Conservation (phyloP, 495 filamentous ascomycete species). For the Paragyromitra xinjiangensis region DNA sequence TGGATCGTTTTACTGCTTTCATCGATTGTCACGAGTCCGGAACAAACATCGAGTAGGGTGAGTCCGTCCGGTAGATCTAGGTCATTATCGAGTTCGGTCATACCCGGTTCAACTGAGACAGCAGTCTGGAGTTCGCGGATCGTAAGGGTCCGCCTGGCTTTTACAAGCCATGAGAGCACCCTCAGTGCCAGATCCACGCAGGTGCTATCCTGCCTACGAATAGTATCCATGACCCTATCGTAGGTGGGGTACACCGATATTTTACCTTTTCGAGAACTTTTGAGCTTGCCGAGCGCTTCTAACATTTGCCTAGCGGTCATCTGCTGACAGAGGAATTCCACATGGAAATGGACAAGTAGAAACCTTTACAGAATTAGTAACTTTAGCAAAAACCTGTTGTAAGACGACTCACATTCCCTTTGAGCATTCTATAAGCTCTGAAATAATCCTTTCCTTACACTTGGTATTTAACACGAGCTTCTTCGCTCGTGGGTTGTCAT, state of each 20-base stretch:
- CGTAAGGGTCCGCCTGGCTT: constrained; percentile 7
- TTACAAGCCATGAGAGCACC: constrained; percentile 17
- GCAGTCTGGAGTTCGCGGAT: constrained; percentile 9
- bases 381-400: not conserved
- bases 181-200: not conserved
- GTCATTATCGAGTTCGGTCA: constrained; percentile 8
- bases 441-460: constrained; percentile 14
- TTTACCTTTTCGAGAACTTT: not conserved
- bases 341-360: constrained; percentile 11
- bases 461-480: not conserved
- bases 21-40: constrained; percentile 16
- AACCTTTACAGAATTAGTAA: constrained; percentile 7
- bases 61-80: constrained; percentile 4
- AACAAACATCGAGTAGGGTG: constrained; percentile 12
- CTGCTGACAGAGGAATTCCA: constrained; percentile 21
- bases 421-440: constrained; percentile 20
- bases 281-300: constrained; percentile 3
- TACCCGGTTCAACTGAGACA: constrained; percentile 6
- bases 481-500: not conserved
- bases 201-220: not conserved
- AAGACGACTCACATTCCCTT: constrained; percentile 23
- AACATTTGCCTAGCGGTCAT: not conserved
- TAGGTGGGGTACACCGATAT: constrained; percentile 13
- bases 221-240: constrained; percentile 15
- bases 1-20: constrained; percentile 15